Evolutionary conservation across 2,329 filamentous ascomycete genomes (phyloP).

Genomic region (Ophiostoma sp.): DNA sequence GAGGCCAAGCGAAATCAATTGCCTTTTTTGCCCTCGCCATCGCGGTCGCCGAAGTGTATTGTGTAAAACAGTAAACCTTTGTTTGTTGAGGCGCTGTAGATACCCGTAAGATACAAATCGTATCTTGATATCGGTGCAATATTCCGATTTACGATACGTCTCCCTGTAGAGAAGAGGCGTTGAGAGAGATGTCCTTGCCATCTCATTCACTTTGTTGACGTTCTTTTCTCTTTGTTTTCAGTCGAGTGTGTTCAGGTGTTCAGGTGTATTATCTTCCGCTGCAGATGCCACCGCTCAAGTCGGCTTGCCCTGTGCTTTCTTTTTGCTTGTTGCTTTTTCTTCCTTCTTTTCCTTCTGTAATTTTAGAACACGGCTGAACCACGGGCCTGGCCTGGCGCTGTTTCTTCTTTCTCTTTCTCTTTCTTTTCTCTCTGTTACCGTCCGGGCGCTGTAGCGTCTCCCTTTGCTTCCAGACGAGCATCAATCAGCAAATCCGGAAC

Average conservation of each 20-base stretch:
- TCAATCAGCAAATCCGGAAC: conserved; percentile 24
- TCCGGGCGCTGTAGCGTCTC: background rate
- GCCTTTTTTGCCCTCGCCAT: background rate
- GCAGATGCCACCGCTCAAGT: background rate
- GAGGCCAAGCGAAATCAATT: conserved; percentile 6
- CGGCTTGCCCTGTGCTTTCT: background rate
- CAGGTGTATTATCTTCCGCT: background rate
- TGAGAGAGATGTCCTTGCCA: background rate
- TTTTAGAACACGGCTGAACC: background rate
- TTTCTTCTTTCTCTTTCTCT: background rate
- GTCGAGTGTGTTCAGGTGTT: background rate
- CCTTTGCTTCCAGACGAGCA: conserved; percentile 17
- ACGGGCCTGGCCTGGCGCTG: background rate
- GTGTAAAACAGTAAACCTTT: background rate
- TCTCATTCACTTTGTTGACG: background rate
- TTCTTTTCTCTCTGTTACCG: background rate
- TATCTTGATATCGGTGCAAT: too few relatives aligned
- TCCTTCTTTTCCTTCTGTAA: background rate
- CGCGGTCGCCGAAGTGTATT: background rate
- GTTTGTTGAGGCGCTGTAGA: background rate
- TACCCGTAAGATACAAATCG: too few relatives aligned
- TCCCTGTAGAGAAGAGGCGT: too few relatives aligned
- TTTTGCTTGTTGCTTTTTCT: background rate
- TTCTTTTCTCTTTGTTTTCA: too few relatives aligned
- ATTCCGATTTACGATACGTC: too few relatives aligned